phyloP scores from a whole-genome alignment of 2,329 filamentous ascomycete genomes.

The Gliomastix tumulicola region DNA sequence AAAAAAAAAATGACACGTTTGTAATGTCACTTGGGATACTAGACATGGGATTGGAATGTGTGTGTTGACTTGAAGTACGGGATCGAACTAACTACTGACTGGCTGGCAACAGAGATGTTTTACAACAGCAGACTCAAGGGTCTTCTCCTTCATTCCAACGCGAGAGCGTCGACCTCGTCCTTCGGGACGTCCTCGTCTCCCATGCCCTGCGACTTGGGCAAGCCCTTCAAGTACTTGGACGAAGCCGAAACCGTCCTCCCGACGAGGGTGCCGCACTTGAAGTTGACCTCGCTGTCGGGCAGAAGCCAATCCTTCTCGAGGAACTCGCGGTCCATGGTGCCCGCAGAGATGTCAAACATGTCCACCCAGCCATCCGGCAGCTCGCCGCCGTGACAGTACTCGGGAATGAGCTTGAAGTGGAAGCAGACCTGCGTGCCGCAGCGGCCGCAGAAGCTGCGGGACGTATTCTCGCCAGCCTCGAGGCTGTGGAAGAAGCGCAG shows the following conservation, averaged over 20 bases:
- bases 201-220: conserved; percentile 9
- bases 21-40: too few relatives aligned
- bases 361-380: conserved; percentile 9
- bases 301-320: conserved; percentile 12
- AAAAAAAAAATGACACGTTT: too few relatives aligned
- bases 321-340: conserved; percentile 12
- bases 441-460: conserved; percentile 16
- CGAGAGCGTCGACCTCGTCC: conserved; percentile 7
- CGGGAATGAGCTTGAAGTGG: conserved; percentile 9
- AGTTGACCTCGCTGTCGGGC: conserved; percentile 8
- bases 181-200: conserved; percentile 1
- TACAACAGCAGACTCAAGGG: neutral
- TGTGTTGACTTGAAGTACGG: neutral
- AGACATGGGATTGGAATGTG: neutral
- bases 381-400: conserved; percentile 8
- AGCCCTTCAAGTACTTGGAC: conserved; percentile 5
- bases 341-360: conserved; percentile 10
- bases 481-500: conserved; percentile 16
- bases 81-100: too few relatives aligned
- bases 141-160: neutral
- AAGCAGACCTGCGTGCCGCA: conserved; percentile 13
- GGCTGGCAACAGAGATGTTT: neutral
- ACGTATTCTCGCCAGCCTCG: conserved; percentile 6
- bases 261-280: conserved; percentile 8
- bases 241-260: conserved; percentile 13